Evolutionary conservation across 78 protist species (phyloP).

Genomic region (Dictyostelium firmibasis): DNA sequence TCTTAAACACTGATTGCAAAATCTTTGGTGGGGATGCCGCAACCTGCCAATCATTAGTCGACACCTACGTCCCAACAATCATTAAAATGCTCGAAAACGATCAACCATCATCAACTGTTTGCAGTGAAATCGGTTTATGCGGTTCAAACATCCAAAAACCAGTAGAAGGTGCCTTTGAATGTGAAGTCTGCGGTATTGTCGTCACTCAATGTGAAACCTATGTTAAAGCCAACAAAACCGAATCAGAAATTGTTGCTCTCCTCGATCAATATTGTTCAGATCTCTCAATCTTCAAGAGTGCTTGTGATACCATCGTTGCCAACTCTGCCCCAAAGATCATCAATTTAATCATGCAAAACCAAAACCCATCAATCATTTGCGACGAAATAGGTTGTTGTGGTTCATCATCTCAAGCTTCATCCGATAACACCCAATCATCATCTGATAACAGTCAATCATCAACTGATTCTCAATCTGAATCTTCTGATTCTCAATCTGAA

Average conservation of each 20-base stretch:
- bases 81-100: neutral
- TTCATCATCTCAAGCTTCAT: neutral
- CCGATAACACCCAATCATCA: neutral
- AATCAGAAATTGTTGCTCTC: neutral
- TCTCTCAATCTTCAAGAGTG: neutral
- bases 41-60: conserved; percentile 12
- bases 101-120: conserved; percentile 2
- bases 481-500: neutral
- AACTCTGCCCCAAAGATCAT: neutral
- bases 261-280: neutral
- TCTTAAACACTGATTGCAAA: neutral
- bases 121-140: neutral
- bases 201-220: neutral
- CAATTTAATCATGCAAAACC: neutral
- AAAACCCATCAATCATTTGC: neutral
- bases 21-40: neutral
- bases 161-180: neutral
- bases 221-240: neutral
- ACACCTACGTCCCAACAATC: conserved; percentile 2
- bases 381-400: neutral
- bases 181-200: neutral
- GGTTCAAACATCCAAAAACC: neutral
- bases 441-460: neutral
- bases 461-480: neutral
- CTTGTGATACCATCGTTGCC: neutral